Evolutionary conservation across 2,329 filamentous ascomycete species (phyloP), one percentile per base, ranked within the genome.

Genomic region (Aotearoamyces nothofagi): DNA sequence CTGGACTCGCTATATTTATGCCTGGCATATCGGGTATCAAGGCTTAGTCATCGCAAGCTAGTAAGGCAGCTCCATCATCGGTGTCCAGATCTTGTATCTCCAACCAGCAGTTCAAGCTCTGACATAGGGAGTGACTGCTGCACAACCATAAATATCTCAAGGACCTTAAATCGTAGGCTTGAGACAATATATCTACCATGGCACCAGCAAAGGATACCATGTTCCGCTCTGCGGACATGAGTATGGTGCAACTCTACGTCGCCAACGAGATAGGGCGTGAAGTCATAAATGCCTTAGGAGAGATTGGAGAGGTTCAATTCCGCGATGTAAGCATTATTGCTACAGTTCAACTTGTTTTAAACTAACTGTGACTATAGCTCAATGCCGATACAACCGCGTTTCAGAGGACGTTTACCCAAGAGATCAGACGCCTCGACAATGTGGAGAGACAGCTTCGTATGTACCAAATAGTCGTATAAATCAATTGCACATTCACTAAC

Each of bases 161-260:
- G 19, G 19, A 20, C 19, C 8, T 20, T n/a, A 8, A n/a, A 8
- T 20, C n/a, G 8, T 8, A 20, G 19, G 19, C 29, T 31, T 27
- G 12, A 25, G 9, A 13, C 12, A 9, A 7, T 11, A 7, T 7
- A 25, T 22, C 29, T 17, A 57, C 41, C 40, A 78, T 78, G 73
- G 70, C 69, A 56, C 62, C 66, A 43, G 58, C 62, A 54, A 61
- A 82, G 61, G 84, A 96, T 62, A 93, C 86, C 58, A 81, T 94
- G 65, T 96, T 98, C 76, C 87, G 92, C 70, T 98, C 90, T 54
- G 82, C 84, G 81, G 82, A 94, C 59, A 98, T 98, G 90, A 94
- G 84, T 69, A 78, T 98, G 78, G 92, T 92, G 51, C 90, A 98
- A 75, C 78, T 98, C 50, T 98, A 96, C 61, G 92, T 98, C 49